Percentiles rank a stretch among this genome's conserved stretches.
Conservation (phyloP, 768 basidiomycete genomes). For the Suillus occidentalis region DNA sequence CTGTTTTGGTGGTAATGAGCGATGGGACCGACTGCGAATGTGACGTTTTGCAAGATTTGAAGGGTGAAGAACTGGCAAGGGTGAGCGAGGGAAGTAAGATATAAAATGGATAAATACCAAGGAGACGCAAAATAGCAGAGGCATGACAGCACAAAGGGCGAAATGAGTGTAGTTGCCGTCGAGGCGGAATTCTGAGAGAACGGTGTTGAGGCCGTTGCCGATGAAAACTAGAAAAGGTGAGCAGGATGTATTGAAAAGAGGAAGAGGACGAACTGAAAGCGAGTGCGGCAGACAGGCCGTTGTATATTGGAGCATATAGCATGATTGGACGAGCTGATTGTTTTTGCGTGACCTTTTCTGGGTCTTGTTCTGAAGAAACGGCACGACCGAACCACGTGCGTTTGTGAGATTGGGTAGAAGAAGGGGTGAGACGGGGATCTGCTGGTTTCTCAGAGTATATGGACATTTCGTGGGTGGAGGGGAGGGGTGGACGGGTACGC, state of each 20-base stretch:
- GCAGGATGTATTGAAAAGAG: constrained; percentile 6
- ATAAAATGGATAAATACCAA: constrained; percentile 30
- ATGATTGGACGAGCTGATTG: constrained; percentile 16
- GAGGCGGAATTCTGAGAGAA: constrained; percentile 54
- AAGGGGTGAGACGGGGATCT: constrained; percentile 6
- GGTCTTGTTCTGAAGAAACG: constrained; percentile 36
- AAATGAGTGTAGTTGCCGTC: constrained; percentile 46
- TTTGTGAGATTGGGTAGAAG: constrained; percentile 26
- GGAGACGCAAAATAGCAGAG: constrained; percentile 46
- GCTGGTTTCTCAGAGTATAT: constrained; percentile 34
- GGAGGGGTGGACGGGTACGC: constrained; percentile 37
- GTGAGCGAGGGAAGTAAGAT: not conserved
- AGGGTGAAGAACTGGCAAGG: constrained; percentile 40
- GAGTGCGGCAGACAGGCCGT: constrained; percentile 29
- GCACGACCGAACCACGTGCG: constrained; percentile 65
- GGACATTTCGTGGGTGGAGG: constrained; percentile 24
- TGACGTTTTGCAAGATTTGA: constrained; percentile 38
- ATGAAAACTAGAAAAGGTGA: constrained; percentile 52
- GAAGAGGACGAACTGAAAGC: constrained; percentile 14
- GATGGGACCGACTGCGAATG: constrained; percentile 50
- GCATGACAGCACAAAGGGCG: constrained; percentile 40
- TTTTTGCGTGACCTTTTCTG: constrained; percentile 26
- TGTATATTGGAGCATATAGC: constrained; percentile 29
- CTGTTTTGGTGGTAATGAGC: constrained; percentile 52
- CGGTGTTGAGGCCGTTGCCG: constrained; percentile 59